Percentiles rank a stretch among this genome's conserved stretches.
Evolutionary conservation across 306 rosid species (phyloP).

Genomic region (Dalbergia cochinchinensis): DNA sequence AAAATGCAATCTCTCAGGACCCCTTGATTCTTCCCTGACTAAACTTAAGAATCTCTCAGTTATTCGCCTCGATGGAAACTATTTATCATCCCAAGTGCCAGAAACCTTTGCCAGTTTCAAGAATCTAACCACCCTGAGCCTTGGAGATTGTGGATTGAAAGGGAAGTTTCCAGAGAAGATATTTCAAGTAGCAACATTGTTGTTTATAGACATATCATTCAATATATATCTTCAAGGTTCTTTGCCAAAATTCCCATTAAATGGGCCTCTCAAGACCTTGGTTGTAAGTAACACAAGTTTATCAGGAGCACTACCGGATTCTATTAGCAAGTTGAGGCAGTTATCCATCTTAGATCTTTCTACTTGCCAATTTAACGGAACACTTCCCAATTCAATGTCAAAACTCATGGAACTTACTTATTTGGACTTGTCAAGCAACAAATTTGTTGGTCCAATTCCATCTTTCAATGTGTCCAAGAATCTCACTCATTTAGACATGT

Average conservation of each 20-base stretch:
- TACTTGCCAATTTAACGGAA: not conserved
- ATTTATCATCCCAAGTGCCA: slow-evolving; percentile 47
- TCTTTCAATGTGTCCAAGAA: slow-evolving; percentile 36
- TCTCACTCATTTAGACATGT: slow-evolving; percentile 30
- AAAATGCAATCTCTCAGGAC: slow-evolving; percentile 47
- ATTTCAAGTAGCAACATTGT: slow-evolving; percentile 28
- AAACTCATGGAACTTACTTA: slow-evolving; percentile 28
- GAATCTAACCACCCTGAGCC: slow-evolving; percentile 39
- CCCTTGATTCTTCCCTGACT: slow-evolving; percentile 40
- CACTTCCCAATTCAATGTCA: slow-evolving; percentile 37
- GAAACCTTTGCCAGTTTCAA: slow-evolving; percentile 25
- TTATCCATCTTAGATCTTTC: slow-evolving; percentile 36
- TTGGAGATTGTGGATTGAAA: slow-evolving; percentile 16
- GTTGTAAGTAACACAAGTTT: not conserved
- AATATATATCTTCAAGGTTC: not conserved
- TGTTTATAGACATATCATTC: not conserved
- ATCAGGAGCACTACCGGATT: slow-evolving; percentile 36
- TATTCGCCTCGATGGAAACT: slow-evolving; percentile 39
- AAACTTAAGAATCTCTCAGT: slow-evolving; percentile 37
- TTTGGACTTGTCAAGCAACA: not conserved
- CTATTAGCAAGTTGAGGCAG: slow-evolving; percentile 31
- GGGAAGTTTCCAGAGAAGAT: slow-evolving; percentile 50
- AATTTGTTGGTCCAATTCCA: slow-evolving; percentile 40
- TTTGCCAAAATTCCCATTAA: slow-evolving; percentile 39
- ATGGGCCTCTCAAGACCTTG: slow-evolving; percentile 12